A percentile compares a stretch with the other conserved stretches of the same genome.
Conservation (phyloP, 768 basidiomycete genomes). For the Mycena latifolia region DNA sequence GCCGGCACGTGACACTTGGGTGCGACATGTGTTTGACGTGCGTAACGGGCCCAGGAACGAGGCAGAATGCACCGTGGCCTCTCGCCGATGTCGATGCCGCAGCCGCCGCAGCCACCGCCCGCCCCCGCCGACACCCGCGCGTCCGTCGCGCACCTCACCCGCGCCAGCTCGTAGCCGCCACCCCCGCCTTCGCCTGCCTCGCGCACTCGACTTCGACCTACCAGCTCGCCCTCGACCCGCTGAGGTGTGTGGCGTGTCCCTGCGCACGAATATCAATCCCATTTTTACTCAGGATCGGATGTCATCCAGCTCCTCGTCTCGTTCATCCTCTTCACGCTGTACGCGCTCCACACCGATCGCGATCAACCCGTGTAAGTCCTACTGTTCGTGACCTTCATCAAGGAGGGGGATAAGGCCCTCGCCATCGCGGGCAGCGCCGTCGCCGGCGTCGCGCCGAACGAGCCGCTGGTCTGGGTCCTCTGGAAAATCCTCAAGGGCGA, state of each 20-base stretch:
- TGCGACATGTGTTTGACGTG: too few relatives aligned
- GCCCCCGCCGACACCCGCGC: constrained; percentile 43
- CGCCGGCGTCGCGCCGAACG: constrained; percentile 70
- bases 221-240: constrained; percentile 83
- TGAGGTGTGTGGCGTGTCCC: too few relatives aligned
- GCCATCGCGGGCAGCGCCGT: constrained; percentile 61
- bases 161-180: constrained; percentile 78
- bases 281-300: too few relatives aligned
- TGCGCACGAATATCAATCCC: too few relatives aligned
- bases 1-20: too few relatives aligned
- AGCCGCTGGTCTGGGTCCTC: constrained; percentile 87
- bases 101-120: too few relatives aligned
- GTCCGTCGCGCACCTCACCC: constrained; percentile 75
- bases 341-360: constrained; percentile 83
- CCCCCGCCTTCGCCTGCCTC: constrained; percentile 80
- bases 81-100: not conserved
- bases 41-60: too few relatives aligned
- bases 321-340: constrained; percentile 84
- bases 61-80: too few relatives aligned
- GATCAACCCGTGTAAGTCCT: constrained; percentile 86
- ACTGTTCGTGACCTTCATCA: constrained; percentile 73
- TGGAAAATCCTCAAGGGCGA: constrained; percentile 91
- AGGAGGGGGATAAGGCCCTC: constrained; percentile 75
- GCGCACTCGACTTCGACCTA: constrained; percentile 83
- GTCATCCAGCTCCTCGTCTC: constrained; percentile 71